Evolutionary conservation across 192 early-diverging fungal genomes (phyloP), one percentile per base, ranked within the genome.

Genomic region (Backusella liffmaniae): DNA sequence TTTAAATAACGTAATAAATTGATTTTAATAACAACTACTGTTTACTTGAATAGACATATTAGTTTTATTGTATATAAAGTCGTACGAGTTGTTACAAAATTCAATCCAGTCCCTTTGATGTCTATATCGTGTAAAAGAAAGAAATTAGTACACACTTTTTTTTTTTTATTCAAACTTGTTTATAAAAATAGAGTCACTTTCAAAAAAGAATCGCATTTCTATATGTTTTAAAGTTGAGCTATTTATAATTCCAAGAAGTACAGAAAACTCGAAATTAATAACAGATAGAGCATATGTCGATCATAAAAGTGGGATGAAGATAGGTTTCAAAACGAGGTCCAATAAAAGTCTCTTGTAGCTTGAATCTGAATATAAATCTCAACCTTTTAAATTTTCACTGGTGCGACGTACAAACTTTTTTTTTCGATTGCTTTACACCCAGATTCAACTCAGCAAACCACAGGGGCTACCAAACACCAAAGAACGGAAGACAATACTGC

Each of bases 321-420:
- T 1, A 18, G 46, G 15, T n/a, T 49, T 49, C 16, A 49, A 49
- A 49, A 49, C 18, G 4, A n/a, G 18, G n/a, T 16, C 46, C 46
- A 49, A 49, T 49, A 18, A 44, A 44, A 44, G 15, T 44, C 42
- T 44, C 42, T 44, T 44, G 42, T 44, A 44, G 3, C 4, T 16
- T 44, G 18, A 49, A n/a, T 62, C 56, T 62, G 56, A 62, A 23
- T 62, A 62, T 62, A 62, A 62, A 59, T 62, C 56, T 62, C 23
- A 12, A 13, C 13, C n/a, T 62, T 29, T 62, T 29, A 62, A 62
- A 18, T 23, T 56, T 23, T 44, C 42, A 44, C 53, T 56, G 53
- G 21, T 29, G 29, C 56, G 56, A 12, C 29, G 56, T 62, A 29
- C 26, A 29, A 23, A 2, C 7, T 29, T 23, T 62, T 59, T 56